Evolutionary conservation across 352 stramenopile genomes (phyloP).

Genomic region (Achlya hypogyna): DNA sequence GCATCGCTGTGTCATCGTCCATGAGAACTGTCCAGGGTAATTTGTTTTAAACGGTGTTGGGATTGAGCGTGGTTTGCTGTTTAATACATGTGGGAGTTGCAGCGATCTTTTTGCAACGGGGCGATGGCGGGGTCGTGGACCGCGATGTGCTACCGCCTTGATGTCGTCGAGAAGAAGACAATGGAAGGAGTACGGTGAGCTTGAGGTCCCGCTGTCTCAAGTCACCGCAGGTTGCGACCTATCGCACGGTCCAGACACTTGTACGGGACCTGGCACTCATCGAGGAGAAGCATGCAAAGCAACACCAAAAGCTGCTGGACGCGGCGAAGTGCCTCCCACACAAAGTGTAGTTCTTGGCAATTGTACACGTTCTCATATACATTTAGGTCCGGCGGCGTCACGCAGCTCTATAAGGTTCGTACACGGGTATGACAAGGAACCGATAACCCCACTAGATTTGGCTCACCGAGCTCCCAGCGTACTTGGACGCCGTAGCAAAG

Average conservation of each 20-base stretch:
- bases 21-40: too few species aligned
- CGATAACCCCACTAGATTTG: background rate
- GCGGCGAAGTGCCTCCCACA: background rate
- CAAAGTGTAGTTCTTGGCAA: background rate
- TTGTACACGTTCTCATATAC: background rate
- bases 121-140: background rate
- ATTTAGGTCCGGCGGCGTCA: background rate
- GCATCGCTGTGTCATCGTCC: too few species aligned
- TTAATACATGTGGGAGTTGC: background rate
- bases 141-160: background rate
- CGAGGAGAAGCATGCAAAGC: slow-evolving; percentile 15
- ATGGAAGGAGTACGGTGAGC: slow-evolving; percentile 4
- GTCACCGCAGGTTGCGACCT: background rate
- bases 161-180: slow-evolving; percentile 18
- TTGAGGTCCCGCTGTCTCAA: background rate
- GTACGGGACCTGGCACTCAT: background rate
- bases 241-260: background rate
- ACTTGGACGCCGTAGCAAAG: background rate
- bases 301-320: slow-evolving; percentile 14
- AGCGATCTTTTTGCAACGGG: background rate
- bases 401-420: background rate
- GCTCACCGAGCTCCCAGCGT: background rate
- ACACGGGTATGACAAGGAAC: background rate
- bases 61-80: too few species aligned
- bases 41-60: too few species aligned